Percentiles rank a stretch among this genome's conserved stretches.
phyloP scores from a whole-genome alignment of 176 grass and related monocot species.

The Eremochloa ophiuroides region DNA sequence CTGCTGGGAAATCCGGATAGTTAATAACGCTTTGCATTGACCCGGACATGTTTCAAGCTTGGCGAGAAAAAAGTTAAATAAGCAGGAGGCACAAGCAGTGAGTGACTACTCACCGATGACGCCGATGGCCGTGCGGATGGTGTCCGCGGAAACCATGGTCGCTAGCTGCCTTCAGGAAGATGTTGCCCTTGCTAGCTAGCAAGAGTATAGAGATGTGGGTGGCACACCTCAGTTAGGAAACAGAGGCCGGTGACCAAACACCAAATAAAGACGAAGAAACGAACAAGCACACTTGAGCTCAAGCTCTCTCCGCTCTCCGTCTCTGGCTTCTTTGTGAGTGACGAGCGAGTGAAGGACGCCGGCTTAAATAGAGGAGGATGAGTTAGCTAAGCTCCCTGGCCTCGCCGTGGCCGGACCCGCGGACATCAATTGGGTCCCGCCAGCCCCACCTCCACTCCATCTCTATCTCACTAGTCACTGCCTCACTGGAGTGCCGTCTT shows the following conservation, averaged over 20 bases:
- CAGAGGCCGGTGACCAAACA: neutral
- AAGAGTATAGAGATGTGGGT: neutral
- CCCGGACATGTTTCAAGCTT: neutral
- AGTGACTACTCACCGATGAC: neutral
- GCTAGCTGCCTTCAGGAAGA: neutral
- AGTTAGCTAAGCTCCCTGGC: neutral
- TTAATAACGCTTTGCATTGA: neutral
- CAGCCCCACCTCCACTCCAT: neutral
- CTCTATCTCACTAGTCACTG: neutral
- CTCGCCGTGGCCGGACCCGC: neutral
- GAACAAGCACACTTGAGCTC: neutral
- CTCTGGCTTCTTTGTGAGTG: neutral
- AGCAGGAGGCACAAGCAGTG: too few relatives aligned
- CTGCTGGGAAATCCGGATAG: neutral
- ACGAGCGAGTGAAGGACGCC: neutral
- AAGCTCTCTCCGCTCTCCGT: neutral
- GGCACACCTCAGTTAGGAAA: neutral
- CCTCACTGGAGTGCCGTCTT: neutral
- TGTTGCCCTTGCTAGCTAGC: neutral
- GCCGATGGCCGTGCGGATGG: conserved; percentile 3
- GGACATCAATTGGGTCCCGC: neutral
- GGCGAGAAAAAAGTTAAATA: neutral
- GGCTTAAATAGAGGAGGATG: neutral
- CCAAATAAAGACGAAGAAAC: neutral
- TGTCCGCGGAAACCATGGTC: neutral